Percentiles rank a stretch among this genome's conserved stretches.
Conservation (phyloP, 345 rosid genomes). For the Angophora floribunda region DNA sequence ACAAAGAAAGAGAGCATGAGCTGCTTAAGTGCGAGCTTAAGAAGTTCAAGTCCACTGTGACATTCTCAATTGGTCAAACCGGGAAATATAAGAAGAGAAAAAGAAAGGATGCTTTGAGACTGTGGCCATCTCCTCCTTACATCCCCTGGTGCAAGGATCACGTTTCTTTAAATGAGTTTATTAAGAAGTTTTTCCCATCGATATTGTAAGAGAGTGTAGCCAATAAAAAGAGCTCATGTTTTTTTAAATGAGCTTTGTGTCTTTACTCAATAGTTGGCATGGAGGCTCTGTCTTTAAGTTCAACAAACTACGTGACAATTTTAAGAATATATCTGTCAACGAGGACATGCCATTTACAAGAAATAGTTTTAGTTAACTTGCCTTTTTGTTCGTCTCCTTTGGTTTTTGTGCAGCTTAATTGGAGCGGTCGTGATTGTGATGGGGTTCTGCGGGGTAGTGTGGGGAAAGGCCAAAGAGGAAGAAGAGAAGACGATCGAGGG, state of each 20-base stretch:
- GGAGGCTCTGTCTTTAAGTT: neutral
- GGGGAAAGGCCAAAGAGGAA: constrained; percentile 3
- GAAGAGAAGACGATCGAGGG: neutral
- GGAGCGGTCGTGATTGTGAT: neutral
- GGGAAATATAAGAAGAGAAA: constrained; percentile 50
- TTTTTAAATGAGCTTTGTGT: neutral
- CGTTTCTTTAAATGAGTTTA: no score
- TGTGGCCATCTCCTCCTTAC: constrained; percentile 74
- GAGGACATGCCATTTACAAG: neutral
- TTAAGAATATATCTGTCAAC: neutral
- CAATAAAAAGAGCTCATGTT: neutral
- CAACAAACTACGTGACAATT: neutral
- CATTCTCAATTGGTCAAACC: constrained; percentile 38
- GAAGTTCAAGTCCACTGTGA: constrained; percentile 53
- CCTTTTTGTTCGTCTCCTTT: neutral
- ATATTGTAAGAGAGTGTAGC: neutral
- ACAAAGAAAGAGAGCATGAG: constrained; percentile 53
- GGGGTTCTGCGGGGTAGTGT: constrained; percentile 1
- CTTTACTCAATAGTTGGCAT: neutral
- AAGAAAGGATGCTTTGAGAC: constrained; percentile 47
- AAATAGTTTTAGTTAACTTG: neutral
- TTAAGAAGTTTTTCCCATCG: neutral
- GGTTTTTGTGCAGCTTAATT: neutral
- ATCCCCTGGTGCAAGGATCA: constrained; percentile 63
- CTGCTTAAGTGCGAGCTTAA: constrained; percentile 14